phyloP scores from a whole-genome alignment of 441 rosid genomes.

The Adansonia grandidieri region DNA sequence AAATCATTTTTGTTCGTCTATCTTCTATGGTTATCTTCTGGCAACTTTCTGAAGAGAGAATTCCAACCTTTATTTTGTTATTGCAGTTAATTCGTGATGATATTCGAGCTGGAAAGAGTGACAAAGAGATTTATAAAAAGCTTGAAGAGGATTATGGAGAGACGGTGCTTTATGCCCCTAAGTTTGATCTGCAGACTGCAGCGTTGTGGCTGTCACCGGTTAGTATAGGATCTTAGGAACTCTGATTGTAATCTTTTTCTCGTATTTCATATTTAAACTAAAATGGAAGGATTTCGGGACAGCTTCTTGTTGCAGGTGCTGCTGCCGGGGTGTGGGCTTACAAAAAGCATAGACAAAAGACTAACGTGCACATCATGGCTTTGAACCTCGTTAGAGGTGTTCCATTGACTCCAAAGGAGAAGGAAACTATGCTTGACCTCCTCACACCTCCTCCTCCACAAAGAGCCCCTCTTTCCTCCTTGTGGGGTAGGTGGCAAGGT shows the following conservation, averaged over 20 bases:
- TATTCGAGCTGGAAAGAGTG: constrained; percentile 75
- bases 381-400: constrained; percentile 79
- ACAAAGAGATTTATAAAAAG: constrained; percentile 88
- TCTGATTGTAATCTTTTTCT: background rate
- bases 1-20: background rate
- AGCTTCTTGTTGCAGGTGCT: constrained; percentile 79
- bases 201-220: constrained; percentile 94
- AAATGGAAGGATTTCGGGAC: constrained; percentile 30
- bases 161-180: constrained; percentile 90
- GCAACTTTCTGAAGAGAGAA: background rate
- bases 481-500: constrained; percentile 52
- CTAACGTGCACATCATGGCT: constrained; percentile 88
- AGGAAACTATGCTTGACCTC: constrained; percentile 80
- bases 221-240: constrained; percentile 37
- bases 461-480: constrained; percentile 38
- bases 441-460: constrained; percentile 79
- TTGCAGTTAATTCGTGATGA: constrained; percentile 88
- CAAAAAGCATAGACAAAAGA: constrained; percentile 66
- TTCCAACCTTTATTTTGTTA: constrained; percentile 9
- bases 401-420: constrained; percentile 81
- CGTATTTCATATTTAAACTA: constrained; percentile 1
- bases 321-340: constrained; percentile 73
- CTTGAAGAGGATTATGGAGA: constrained; percentile 93
- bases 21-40: background rate
- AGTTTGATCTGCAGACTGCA: constrained; percentile 91